phyloP scores from a whole-genome alignment of 768 basidiomycete genomes.

The Crepidotus variabilis region DNA sequence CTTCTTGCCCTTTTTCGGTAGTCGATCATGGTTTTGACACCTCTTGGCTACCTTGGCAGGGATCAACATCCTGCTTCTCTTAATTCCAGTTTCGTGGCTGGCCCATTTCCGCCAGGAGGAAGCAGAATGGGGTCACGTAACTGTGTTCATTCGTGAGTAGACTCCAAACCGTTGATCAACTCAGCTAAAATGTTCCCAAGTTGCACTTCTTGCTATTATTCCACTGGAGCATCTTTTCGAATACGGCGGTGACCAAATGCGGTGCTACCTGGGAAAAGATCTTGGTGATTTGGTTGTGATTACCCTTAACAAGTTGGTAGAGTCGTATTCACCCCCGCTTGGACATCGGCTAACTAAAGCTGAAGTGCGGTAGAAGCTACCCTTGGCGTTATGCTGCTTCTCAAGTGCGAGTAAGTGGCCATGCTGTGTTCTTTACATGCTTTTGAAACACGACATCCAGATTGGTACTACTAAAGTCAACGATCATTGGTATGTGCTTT shows the following conservation, averaged over 20 bases:
- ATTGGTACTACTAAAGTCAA: constrained; percentile 62
- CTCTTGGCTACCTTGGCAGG: constrained; percentile 27
- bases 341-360: constrained; percentile 1
- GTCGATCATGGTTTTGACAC: background rate
- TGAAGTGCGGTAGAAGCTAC: constrained; percentile 66
- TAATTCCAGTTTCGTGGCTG: constrained; percentile 61
- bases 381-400: constrained; percentile 61
- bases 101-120: constrained; percentile 37
- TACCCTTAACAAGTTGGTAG: constrained; percentile 59
- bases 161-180: too few species aligned
- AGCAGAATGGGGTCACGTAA: constrained; percentile 25
- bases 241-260: constrained; percentile 55
- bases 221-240: constrained; percentile 67
- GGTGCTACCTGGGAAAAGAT: constrained; percentile 54
- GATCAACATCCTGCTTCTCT: constrained; percentile 53
- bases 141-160: constrained; percentile 45
- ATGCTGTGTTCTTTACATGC: background rate
- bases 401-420: constrained; percentile 59
- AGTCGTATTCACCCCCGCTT: background rate
- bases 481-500: constrained; percentile 48
- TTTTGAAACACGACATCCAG: constrained; percentile 24
- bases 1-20: constrained; percentile 11
- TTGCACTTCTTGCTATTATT: constrained; percentile 63
- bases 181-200: constrained; percentile 23
- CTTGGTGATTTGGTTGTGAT: constrained; percentile 63